phyloP scores from a whole-genome alignment of 1,284 basidiomycete species.

The Chondrostereum purpureum region DNA sequence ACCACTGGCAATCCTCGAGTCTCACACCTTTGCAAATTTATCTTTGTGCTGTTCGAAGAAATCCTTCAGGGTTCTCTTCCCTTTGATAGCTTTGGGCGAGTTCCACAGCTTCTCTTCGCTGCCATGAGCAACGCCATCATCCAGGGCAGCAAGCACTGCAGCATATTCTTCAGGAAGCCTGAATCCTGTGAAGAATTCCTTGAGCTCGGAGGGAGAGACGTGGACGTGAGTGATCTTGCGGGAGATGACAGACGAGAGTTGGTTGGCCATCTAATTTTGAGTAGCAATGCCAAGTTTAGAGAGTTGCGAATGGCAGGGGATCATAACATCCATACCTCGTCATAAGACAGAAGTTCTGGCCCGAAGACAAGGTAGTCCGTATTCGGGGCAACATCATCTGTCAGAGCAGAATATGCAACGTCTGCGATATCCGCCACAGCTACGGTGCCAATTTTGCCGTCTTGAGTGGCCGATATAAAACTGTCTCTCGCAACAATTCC shows the following conservation, averaged over 20 bases:
- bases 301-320: too few relatives aligned
- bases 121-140: not conserved
- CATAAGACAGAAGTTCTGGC: constrained; percentile 5
- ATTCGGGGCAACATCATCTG: constrained; percentile 4
- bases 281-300: not conserved
- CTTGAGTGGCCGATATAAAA: constrained; percentile 2
- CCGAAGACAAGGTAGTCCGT: constrained; percentile 6
- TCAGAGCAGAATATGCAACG: not conserved
- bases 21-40: too few relatives aligned
- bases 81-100: not conserved
- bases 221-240: constrained; percentile 1
- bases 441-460: constrained; percentile 7
- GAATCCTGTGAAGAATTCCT: not conserved
- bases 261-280: constrained; percentile 1
- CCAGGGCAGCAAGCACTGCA: not conserved
- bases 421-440: constrained; percentile 7
- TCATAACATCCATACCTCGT: constrained; percentile 1
- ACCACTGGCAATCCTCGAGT: too few relatives aligned
- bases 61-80: not conserved
- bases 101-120: not conserved
- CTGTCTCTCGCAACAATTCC: not conserved
- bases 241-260: not conserved
- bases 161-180: not conserved
- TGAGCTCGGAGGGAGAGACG: not conserved
- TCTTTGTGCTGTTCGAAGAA: not conserved